Evolutionary conservation across 495 filamentous ascomycete species (phyloP).

Genomic region (Lasiosphaeria miniovina): DNA sequence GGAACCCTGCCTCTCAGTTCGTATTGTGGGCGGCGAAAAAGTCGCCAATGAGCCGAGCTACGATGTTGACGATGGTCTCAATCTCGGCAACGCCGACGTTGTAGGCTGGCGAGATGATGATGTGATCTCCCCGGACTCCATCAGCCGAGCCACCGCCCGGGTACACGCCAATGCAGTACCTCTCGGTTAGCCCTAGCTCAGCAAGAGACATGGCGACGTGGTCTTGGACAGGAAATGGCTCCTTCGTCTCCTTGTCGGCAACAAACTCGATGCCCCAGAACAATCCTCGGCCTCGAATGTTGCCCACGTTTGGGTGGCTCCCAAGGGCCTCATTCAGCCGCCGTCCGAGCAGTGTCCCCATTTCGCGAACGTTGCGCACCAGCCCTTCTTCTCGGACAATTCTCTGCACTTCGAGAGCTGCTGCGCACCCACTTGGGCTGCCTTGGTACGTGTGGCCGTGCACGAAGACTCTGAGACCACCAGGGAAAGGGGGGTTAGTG

Average conservation of each 20-base stretch:
- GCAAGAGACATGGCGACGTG: slow-evolving; percentile 50
- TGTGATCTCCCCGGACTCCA: slow-evolving; percentile 67
- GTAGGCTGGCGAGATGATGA: slow-evolving; percentile 73
- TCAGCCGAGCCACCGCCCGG: slow-evolving; percentile 66
- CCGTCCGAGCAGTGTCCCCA: slow-evolving; percentile 49
- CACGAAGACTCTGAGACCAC: slow-evolving; percentile 38
- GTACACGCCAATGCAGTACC: slow-evolving; percentile 66
- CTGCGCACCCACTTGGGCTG: slow-evolving; percentile 58
- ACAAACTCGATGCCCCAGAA: slow-evolving; percentile 65
- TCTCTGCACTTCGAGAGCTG: slow-evolving; percentile 57
- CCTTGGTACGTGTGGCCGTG: slow-evolving; percentile 64
- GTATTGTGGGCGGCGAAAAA: slow-evolving; percentile 21
- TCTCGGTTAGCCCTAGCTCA: slow-evolving; percentile 46
- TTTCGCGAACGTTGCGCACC: slow-evolving; percentile 47
- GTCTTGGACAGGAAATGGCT: slow-evolving; percentile 42
- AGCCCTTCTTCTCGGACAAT: slow-evolving; percentile 56
- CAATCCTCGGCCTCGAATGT: slow-evolving; percentile 62
- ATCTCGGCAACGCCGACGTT: slow-evolving; percentile 62
- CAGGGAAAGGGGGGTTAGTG: slow-evolving; percentile 7
- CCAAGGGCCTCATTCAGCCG: slow-evolving; percentile 44
- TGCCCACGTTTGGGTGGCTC: slow-evolving; percentile 55
- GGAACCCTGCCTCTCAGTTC: slow-evolving; percentile 1
- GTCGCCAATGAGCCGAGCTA: slow-evolving; percentile 40
- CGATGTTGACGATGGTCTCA: slow-evolving; percentile 48
- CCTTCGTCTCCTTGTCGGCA: slow-evolving; percentile 44